Percentiles rank a stretch among this genome's conserved stretches.
phyloP scores from a whole-genome alignment of 2,329 filamentous ascomycete genomes.

The Colletotrichum noveboracense region DNA sequence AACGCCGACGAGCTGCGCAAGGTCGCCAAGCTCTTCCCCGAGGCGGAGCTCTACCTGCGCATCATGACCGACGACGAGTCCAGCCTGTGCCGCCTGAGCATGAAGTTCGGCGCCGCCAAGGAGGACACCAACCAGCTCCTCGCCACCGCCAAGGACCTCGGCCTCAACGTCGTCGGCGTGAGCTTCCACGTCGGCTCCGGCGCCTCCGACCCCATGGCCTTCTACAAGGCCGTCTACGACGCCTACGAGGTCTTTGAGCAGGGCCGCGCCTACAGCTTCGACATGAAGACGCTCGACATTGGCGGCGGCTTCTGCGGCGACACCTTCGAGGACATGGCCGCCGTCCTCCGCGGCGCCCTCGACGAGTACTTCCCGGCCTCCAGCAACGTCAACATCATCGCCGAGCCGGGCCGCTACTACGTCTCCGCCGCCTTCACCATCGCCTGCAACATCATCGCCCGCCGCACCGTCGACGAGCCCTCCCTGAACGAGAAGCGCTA shows the following conservation, averaged over 20 bases:
- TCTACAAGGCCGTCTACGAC: slow-evolving; percentile 89
- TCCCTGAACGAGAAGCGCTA: slow-evolving; percentile 73
- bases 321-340: slow-evolving; percentile 90
- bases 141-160: slow-evolving; percentile 78
- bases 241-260: slow-evolving; percentile 89
- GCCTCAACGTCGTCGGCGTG: slow-evolving; percentile 91
- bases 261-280: slow-evolving; percentile 76
- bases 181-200: slow-evolving; percentile 98
- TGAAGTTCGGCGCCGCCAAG: slow-evolving; percentile 95
- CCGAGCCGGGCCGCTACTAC: slow-evolving; percentile 96
- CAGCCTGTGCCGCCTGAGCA: slow-evolving; percentile 90
- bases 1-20: slow-evolving; percentile 98
- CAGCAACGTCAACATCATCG: slow-evolving; percentile 80
- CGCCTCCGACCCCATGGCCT: slow-evolving; percentile 90
- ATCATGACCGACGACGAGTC: slow-evolving; percentile 97
- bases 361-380: slow-evolving; percentile 85
- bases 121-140: slow-evolving; percentile 81
- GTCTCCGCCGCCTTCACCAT: slow-evolving; percentile 92
- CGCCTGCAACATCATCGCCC: slow-evolving; percentile 94
- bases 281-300: slow-evolving; percentile 88
- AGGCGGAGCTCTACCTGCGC: slow-evolving; percentile 89
- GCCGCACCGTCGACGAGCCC: slow-evolving; percentile 83
- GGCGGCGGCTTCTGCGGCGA: slow-evolving; percentile 93
- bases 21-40: slow-evolving; percentile 89
- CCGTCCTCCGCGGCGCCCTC: slow-evolving; percentile 77